Evolutionary conservation across 2,329 filamentous ascomycete species (phyloP).

Genomic region (Penicillium oxalicum): DNA sequence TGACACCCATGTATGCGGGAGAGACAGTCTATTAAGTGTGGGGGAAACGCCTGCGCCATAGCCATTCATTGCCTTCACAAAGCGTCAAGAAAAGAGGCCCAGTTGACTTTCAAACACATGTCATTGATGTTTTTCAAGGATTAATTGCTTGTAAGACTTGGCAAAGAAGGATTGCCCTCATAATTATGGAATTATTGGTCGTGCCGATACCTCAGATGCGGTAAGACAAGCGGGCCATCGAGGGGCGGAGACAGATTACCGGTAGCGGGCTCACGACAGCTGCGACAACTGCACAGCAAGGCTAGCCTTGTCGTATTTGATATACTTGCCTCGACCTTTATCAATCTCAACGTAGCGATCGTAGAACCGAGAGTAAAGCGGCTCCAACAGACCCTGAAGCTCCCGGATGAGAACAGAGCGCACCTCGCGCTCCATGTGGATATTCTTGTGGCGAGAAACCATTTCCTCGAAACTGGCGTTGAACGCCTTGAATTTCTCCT

Average conservation of each 20-base stretch:
- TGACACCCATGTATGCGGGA: neutral
- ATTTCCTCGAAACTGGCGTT: slow-evolving; percentile 87
- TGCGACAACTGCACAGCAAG: slow-evolving; percentile 58
- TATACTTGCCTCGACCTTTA: slow-evolving; percentile 96
- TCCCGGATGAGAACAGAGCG: slow-evolving; percentile 72
- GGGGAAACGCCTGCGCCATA: too few species aligned
- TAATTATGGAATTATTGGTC: too few species aligned
- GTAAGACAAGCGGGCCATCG: neutral
- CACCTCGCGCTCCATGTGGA: slow-evolving; percentile 88
- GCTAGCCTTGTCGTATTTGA: slow-evolving; percentile 87
- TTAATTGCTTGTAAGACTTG: too few species aligned
- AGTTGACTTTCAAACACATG: too few species aligned
- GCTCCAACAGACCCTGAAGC: slow-evolving; percentile 86
- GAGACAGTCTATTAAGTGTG: too few species aligned
- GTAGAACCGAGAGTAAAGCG: slow-evolving; percentile 91
- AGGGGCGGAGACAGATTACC: neutral
- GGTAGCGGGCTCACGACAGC: slow-evolving; percentile 9
- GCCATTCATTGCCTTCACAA: too few species aligned
- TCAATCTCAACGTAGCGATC: slow-evolving; percentile 96
- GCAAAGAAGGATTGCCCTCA: too few species aligned
- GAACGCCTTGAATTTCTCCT: slow-evolving; percentile 90
- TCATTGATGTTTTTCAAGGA: too few species aligned
- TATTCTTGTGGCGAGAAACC: slow-evolving; percentile 71
- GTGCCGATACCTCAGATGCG: too few species aligned
- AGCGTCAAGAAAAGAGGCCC: too few species aligned